phyloP scores from a whole-genome alignment of 305 asterid species.

The Andrographis paniculata region DNA sequence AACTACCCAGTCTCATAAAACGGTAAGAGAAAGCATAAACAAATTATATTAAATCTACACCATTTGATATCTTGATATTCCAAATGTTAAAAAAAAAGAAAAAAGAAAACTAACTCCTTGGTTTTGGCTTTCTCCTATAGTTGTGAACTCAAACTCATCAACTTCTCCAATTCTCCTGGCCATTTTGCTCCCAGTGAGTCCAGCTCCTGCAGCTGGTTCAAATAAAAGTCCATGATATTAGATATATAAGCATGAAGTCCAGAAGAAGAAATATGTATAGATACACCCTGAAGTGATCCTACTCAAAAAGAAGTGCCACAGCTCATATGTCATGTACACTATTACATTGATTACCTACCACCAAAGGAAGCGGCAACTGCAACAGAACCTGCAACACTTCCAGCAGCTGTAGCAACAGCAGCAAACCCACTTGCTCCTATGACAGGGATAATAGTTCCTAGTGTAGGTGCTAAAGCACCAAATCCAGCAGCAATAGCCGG shows the following conservation, averaged over 20 bases:
- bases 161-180: conserved; percentile 92
- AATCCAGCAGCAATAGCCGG: conserved; percentile 97
- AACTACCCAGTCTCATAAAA: conserved; percentile 6
- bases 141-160: conserved; percentile 93
- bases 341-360: conserved; percentile 39
- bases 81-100: background rate
- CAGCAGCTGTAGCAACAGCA: conserved; percentile 93
- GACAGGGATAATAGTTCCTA: conserved; percentile 83
- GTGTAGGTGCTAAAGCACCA: conserved; percentile 85
- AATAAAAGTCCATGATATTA: conserved; percentile 16
- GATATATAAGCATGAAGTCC: background rate
- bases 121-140: conserved; percentile 80
- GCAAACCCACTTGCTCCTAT: conserved; percentile 95
- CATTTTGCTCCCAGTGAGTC: conserved; percentile 95
- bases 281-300: too few species aligned
- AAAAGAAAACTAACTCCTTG: conserved; percentile 66
- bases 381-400: conserved; percentile 96
- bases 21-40: conserved; percentile 6
- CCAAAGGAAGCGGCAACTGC: conserved; percentile 99
- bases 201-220: conserved; percentile 96
- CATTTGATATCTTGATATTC: too few species aligned
- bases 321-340: background rate
- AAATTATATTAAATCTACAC: too few species aligned
- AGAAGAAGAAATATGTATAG: too few species aligned
- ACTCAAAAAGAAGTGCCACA: too few species aligned